These are phyloP conservation scores for Radiomyces spectabilis DNA, from an alignment of 192 early-diverging fungal genomes.

Conservation along the genomic window DNA sequence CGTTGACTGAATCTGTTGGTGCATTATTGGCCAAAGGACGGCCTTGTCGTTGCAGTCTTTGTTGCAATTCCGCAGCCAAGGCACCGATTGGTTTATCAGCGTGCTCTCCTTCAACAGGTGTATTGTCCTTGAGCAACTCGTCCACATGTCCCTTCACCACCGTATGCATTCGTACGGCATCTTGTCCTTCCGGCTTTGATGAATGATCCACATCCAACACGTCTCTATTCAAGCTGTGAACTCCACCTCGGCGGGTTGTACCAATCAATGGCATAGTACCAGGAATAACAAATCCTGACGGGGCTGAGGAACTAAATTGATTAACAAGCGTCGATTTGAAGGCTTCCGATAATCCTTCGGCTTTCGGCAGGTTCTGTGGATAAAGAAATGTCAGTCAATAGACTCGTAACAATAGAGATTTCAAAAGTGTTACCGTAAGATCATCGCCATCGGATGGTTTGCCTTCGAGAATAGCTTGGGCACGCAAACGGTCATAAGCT, in stretches of 20 bases:
- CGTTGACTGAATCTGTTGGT: too few species aligned
- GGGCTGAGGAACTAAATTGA: conserved; percentile 13
- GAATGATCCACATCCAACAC: too few species aligned
- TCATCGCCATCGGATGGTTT: too few species aligned
- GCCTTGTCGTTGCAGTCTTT: too few species aligned
- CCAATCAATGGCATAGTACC: conserved; percentile 25
- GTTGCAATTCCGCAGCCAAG: conserved; percentile 23
- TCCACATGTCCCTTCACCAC: conserved; percentile 15
- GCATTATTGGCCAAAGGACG: too few species aligned
- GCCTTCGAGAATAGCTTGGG: conserved; percentile 28
- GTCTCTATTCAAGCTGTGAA: too few species aligned
- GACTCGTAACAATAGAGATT: too few species aligned
- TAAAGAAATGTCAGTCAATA: too few species aligned
- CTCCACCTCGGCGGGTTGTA: conserved; percentile 16
- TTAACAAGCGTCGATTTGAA: conserved; percentile 16
- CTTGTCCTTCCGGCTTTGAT: too few species aligned
- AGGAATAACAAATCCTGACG: conserved; percentile 23
- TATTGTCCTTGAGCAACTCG: conserved; percentile 9
- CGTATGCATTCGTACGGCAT: conserved; percentile 8
- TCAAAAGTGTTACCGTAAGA: too few species aligned
- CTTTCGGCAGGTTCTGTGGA: conserved; percentile 10
- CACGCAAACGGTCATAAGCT: conserved; percentile 28
- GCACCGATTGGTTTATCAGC: conserved; percentile 26
- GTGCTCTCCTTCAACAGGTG: not conserved
- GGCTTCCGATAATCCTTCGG: conserved; percentile 21